A percentile compares a stretch with the other conserved stretches of the same genome.
These are phyloP conservation scores for Leptomonas seymouri DNA, from an alignment of 208 protist genomes.

Conservation along the genomic window DNA sequence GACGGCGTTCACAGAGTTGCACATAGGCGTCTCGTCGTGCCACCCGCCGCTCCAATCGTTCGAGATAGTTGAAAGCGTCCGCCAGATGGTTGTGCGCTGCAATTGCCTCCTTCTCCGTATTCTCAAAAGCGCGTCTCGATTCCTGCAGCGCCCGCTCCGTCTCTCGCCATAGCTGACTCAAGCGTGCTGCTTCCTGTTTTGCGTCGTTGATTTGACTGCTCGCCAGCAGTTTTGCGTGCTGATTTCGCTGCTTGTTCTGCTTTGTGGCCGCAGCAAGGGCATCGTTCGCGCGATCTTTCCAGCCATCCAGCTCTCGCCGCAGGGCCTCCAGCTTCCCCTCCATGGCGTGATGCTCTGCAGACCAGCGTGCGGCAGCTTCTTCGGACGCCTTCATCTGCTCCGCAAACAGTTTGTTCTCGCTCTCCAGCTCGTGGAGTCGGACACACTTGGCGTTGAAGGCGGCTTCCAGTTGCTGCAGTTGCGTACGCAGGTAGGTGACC, in stretches of 20 bases:
- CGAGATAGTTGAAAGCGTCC: slow-evolving; percentile 85
- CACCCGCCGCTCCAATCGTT: slow-evolving; percentile 83
- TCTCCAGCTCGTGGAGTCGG: slow-evolving; percentile 72
- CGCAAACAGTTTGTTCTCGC: slow-evolving; percentile 58
- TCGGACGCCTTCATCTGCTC: slow-evolving; percentile 49
- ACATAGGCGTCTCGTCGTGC: slow-evolving; percentile 73
- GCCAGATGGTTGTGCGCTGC: slow-evolving; percentile 75
- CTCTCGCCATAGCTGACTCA: slow-evolving; percentile 83
- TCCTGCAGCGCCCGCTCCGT: slow-evolving; percentile 87
- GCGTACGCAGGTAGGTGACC: slow-evolving; percentile 72
- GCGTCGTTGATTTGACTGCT: slow-evolving; percentile 49
- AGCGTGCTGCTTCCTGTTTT: slow-evolving; percentile 58
- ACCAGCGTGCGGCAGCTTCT: slow-evolving; percentile 32
- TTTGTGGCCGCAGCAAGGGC: slow-evolving; percentile 33
- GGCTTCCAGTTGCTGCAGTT: slow-evolving; percentile 85
- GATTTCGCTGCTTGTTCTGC: slow-evolving; percentile 31
- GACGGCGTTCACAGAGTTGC: slow-evolving; percentile 39
- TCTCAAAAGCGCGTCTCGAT: slow-evolving; percentile 71
- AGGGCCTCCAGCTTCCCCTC: slow-evolving; percentile 49
- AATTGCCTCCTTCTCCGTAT: slow-evolving; percentile 74
- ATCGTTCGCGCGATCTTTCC: slow-evolving; percentile 58
- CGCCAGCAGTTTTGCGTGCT: slow-evolving; percentile 28
- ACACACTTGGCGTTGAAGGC: slow-evolving; percentile 88
- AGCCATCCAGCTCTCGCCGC: slow-evolving; percentile 71
- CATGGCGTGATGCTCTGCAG: slow-evolving; percentile 41